Conservation (phyloP, 352 stramenopile genomes). For the Lagenidium giganteum region DNA sequence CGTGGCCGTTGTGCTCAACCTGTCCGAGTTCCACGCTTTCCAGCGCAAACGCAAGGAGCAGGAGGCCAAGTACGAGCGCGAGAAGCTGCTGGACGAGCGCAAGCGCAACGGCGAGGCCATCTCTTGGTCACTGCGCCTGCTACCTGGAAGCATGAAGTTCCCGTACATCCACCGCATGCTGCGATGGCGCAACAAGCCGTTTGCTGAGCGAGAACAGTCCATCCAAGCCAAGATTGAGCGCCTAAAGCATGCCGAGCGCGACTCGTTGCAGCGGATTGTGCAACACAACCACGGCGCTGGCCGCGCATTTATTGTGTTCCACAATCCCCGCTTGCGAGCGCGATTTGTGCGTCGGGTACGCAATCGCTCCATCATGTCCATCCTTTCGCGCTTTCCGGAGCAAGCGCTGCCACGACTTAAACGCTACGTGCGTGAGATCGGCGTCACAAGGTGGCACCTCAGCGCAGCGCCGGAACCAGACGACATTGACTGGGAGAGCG, state of each 20-base stretch:
- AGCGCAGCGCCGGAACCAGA: conserved; percentile 72
- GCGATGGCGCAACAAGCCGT: conserved; percentile 28
- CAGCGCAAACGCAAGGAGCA: conserved; percentile 42
- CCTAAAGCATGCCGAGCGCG: conserved; percentile 47
- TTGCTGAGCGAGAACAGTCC: conserved; percentile 32
- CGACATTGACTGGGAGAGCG: conserved; percentile 83
- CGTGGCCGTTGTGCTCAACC: conserved; percentile 77
- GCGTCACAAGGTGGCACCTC: conserved; percentile 73
- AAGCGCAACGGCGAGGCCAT: conserved; percentile 22
- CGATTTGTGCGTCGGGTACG: conserved; percentile 72
- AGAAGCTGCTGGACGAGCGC: conserved; percentile 43
- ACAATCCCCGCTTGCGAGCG: conserved; percentile 57
- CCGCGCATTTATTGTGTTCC: conserved; percentile 81
- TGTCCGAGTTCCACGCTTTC: conserved; percentile 63
- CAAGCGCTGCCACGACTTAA: conserved; percentile 48
- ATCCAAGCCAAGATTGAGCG: conserved; percentile 40
- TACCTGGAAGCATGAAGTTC: conserved; percentile 70
- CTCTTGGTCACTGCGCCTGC: conserved; percentile 61
- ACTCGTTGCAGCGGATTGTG: conserved; percentile 50
- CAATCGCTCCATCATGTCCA: conserved; percentile 72
- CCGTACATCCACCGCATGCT: conserved; percentile 50
- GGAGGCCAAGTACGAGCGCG: conserved; percentile 52
- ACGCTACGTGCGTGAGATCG: conserved; percentile 73
- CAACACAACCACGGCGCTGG: conserved; percentile 67
- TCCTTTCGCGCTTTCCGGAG: conserved; percentile 69